These are phyloP conservation scores for Venturia asperata DNA, from an alignment of 2,329 filamentous ascomycete species.

Conservation along the genomic window DNA sequence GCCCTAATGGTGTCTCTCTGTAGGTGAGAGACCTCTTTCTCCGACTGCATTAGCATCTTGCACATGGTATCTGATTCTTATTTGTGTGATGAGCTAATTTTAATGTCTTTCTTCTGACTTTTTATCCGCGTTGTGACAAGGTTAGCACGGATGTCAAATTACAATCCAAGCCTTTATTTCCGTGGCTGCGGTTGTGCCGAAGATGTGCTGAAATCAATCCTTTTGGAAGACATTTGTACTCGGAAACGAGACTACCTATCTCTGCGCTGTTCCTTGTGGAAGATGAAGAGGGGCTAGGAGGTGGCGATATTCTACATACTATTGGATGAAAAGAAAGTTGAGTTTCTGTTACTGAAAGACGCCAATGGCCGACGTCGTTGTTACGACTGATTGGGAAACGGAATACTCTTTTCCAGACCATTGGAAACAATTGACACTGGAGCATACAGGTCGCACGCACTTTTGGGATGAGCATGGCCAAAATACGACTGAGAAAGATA, in stretches of 20 bases:
- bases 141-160: slow-evolving; percentile 99
- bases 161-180: slow-evolving; percentile 66
- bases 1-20: background rate
- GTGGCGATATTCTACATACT: slow-evolving; percentile 14
- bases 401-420: too few relatives aligned
- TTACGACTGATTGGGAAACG: too few relatives aligned
- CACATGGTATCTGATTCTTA: background rate
- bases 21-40: slow-evolving; percentile 5
- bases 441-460: too few relatives aligned
- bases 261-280: slow-evolving; percentile 7
- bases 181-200: slow-evolving; percentile 95
- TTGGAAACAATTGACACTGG: too few relatives aligned
- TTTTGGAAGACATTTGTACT: slow-evolving; percentile 14
- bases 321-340: background rate
- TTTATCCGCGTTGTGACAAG: background rate
- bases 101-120: slow-evolving; percentile 1
- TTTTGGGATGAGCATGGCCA: too few relatives aligned
- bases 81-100: slow-evolving; percentile 4
- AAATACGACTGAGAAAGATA: too few relatives aligned
- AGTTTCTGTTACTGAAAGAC: too few relatives aligned
- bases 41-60: background rate
- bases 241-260: slow-evolving; percentile 14
- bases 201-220: slow-evolving; percentile 83
- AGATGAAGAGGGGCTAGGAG: slow-evolving; percentile 12
- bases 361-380: too few relatives aligned